Evolutionary conservation across 441 rosid species (phyloP), one percentile per base, ranked within the genome.

Genomic region (Populus hybrid): DNA sequence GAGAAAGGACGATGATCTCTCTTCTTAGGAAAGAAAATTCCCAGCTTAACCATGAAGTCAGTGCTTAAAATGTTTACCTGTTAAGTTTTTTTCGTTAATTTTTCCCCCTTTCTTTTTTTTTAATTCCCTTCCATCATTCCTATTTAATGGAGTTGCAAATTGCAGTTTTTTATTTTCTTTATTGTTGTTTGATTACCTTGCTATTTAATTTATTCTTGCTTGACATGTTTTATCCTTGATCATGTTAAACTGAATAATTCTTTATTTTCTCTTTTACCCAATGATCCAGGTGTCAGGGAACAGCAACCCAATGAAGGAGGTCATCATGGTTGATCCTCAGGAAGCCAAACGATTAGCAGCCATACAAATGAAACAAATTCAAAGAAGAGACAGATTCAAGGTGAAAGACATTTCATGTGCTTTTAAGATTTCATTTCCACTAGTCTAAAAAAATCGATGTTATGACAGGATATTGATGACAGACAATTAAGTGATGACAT

Each of bases 281-380:
- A 24, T 82, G 71, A 46, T 82, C 61, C 79, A 89, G 92, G 85
- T 88, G 69, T 82, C 88, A 1, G 84, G 86, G 61, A 79, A 77
- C 68, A 82, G 79, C 75, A 79, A 38, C 70, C 77, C 77, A 7
- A 57, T 81, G 63, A 84, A 81, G 2, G 87, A 83, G 73, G 80
- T 90, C 40, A 81, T 87, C 79, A 95, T 95, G 99, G 98, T 95
- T 73, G 98, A 93, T 79, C 99, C 98, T 75, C 70, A 85, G 79
- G 97, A 95, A 72, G 99, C 99, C 50, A 95, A 93, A 83, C 85
- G 84, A 77, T 82, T 95, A 75, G 99, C 98, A 34, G 86, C 86
- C 21, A 89, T 88, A 77, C 93, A 93, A 81, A 86, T 92, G 92
- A 88, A 85, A 79, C 81, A 82, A 81, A 86, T 93, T 68, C 79